These are phyloP conservation scores for Linum trigynum DNA, from an alignment of 345 rosid genomes.

Conservation along the genomic window DNA sequence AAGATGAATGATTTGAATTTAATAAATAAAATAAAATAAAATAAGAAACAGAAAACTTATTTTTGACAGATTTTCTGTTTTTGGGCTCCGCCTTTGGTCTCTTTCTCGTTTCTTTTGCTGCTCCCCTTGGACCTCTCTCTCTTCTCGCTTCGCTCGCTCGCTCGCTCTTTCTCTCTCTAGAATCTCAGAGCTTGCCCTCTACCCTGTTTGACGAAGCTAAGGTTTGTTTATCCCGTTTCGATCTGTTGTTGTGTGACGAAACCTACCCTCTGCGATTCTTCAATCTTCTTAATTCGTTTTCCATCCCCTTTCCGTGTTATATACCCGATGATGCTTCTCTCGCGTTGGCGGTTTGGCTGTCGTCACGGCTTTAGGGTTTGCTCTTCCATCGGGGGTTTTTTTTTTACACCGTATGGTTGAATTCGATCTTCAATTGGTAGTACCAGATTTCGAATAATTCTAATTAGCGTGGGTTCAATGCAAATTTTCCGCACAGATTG, in stretches of 20 bases:
- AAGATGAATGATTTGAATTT: neutral
- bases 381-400: slow-evolving; percentile 30
- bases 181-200: slow-evolving; percentile 39
- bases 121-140: slow-evolving; percentile 34
- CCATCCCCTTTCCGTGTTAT: neutral
- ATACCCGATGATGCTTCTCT: neutral
- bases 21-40: neutral
- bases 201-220: slow-evolving; percentile 30
- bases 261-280: slow-evolving; percentile 1
- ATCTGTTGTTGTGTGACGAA: slow-evolving; percentile 17
- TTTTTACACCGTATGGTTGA: neutral
- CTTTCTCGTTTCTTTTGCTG: slow-evolving; percentile 21
- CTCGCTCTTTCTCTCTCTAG: slow-evolving; percentile 25
- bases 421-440: slow-evolving; percentile 26
- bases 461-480: slow-evolving; percentile 16
- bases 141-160: slow-evolving; percentile 20
- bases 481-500: slow-evolving; percentile 13
- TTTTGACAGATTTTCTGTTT: slow-evolving; percentile 8
- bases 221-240: slow-evolving; percentile 35
- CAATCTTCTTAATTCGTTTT: slow-evolving; percentile 1
- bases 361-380: slow-evolving; percentile 30
- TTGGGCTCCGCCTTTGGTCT: slow-evolving; percentile 23
- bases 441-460: slow-evolving; percentile 14
- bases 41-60: neutral
- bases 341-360: slow-evolving; percentile 4